Evolutionary conservation across 257 asterid genomes (phyloP).

Genomic region (Eucommia ulmoides): DNA sequence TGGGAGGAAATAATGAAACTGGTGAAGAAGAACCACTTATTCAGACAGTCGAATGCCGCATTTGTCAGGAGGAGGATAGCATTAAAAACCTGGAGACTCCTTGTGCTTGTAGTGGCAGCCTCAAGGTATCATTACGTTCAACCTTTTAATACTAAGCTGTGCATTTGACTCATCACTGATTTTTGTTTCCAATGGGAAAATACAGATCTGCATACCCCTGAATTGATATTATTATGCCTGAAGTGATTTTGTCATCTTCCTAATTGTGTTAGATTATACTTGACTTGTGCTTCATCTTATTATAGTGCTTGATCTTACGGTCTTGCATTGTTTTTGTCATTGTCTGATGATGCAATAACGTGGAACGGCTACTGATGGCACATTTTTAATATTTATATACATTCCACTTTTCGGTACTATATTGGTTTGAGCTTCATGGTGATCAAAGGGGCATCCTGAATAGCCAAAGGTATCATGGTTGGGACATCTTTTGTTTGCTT

Average conservation of each 20-base stretch:
- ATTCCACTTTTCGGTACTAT: no score
- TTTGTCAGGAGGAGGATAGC: conserved; percentile 42
- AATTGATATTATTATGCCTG: not conserved
- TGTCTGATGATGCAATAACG: no score
- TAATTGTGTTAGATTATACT: not conserved
- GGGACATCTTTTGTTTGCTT: no score
- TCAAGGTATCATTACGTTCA: conserved; percentile 21
- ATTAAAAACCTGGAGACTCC: conserved; percentile 29
- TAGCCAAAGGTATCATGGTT: no score
- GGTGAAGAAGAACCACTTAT: conserved; percentile 31
- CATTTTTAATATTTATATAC: no score
- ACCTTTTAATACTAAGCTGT: not conserved
- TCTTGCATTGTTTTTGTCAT: not conserved
- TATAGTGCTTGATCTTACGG: not conserved
- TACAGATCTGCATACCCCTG: no score
- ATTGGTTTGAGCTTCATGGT: no score
- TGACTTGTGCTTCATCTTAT: not conserved
- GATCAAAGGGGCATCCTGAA: no score
- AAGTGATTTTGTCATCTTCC: not conserved
- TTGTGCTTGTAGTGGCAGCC: conserved; percentile 39
- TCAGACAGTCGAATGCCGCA: conserved; percentile 35
- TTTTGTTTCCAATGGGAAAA: no score
- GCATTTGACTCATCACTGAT: not conserved
- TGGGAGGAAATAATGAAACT: conserved; percentile 7
- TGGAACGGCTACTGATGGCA: no score